Base-by-base conservation (phyloP, 1,284 basidiomycete species). In the Vanrija sp. region DNA sequence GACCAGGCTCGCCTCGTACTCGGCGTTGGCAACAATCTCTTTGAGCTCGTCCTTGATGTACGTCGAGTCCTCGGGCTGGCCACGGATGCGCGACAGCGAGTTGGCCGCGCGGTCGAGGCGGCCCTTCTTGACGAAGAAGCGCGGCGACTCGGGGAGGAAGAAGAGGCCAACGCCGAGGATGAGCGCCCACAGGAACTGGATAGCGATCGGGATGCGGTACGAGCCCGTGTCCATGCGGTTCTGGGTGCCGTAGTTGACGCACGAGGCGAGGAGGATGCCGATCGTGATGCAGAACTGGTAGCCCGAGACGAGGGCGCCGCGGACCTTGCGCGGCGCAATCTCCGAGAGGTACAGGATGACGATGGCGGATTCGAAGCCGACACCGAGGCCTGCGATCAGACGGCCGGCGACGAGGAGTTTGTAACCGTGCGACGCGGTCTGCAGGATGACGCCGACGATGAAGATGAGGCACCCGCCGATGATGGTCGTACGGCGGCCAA, bases 281-380 rank as follows among this genome's bases (percentile, higher is more conserved):
- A 93, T 87, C 56, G 89, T 91, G 76, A 89, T 88, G 50, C 83
- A 84, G 82, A 83, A 89, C 73, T 90, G 88, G 78, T 92, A 91
- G 52, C 83, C 82, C 25, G 86, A 82, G 46, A 93, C 89, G 68
- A 94, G 81, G 48, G 88, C 86, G 69, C 91, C 91, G 76, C 91
- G 85, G 67, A 89, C 84, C 81, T 84, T 86, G 71, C 86, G 85
- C 48, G 87, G 86, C 43, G 66, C 69, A 42, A 74, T 76, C 66
- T 88, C 83, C 1, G 85, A 84, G 54, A 90, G 82, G 19, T 88
- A 87, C 65, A 89, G 87, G 38, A 77, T 76, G 64, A 80, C 78
- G 58, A 77, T 78, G 62, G 78, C 77, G 5, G 76, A 77, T 43
- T 80, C 71, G 64, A 76, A 77, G 23, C 80, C 80, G 54, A 81